Evolutionary conservation across 495 filamentous ascomycete genomes (phyloP), one percentile per base, ranked within the genome.

Genomic region (Penicillium crystallinum): DNA sequence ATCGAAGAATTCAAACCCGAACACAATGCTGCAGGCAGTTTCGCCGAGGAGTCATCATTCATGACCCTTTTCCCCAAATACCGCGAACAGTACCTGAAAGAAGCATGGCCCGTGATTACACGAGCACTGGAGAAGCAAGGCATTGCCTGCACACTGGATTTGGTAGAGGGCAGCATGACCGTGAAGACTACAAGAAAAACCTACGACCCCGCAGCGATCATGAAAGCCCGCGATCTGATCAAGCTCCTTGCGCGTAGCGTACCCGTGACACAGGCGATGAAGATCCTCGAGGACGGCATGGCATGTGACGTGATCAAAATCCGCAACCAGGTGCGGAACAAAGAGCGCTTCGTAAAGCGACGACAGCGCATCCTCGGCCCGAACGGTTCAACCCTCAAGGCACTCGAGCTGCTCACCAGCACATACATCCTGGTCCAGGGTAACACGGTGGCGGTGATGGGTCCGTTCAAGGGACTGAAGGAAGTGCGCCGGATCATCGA

Each of bases 371-470:
- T 97, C 45, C 73, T 97, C 38, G 92, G 93, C 1, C 87, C 89
- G 11, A 83, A 84, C 58, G 89, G 89, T 27, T 85, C 81, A 22
- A 96, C 91, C 6, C 73, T 97, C 39, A 99, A 97, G 66, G 95
- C 93, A 7, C 75, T 99, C 38, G 91, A 99, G 70, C 80, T 99
- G n/a, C 81, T 99, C 35, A 97, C 93, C 10, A 77, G 84, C 59
- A 91, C 86, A 52, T 99, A 97, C 68, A 89, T 99, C 54, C 80
- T 97, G 39, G 93, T 99, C 1, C 93, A 99, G 72, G 93, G 93
- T 58, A 97, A 97, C 73, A 97, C 93, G 0, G 93, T 99, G 23
- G 79, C 83, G 19, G 87, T 82, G 5, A 97, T 98, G 87, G 95
- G 95, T 0, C 80, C 81, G 0, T 96, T 84, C 73, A 95, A 95